Evolutionary conservation across 2,329 filamentous ascomycete species (phyloP).

Genomic region (Nannizzia gypsea): DNA sequence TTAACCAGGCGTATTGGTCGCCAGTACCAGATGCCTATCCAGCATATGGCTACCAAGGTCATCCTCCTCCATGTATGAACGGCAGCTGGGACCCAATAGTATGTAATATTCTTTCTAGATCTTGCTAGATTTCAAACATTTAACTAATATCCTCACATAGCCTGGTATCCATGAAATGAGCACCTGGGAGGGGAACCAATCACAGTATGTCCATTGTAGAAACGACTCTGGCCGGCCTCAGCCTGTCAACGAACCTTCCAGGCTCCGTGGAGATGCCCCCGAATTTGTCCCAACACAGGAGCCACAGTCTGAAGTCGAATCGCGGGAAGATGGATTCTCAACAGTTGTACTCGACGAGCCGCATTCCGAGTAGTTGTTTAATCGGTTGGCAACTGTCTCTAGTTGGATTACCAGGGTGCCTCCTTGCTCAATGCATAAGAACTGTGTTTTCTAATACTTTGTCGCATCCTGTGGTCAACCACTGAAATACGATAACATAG

Average conservation of each 20-base stretch:
- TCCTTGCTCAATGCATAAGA: too few relatives aligned
- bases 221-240: neutral
- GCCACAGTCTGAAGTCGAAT: too few relatives aligned
- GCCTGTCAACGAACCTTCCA: neutral
- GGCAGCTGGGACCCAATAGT: neutral
- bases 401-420: too few relatives aligned
- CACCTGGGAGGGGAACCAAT: neutral
- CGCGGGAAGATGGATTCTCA: neutral
- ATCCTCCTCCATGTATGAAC: neutral
- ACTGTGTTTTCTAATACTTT: too few relatives aligned
- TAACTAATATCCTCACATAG: neutral
- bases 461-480: too few relatives aligned
- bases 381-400: too few relatives aligned
- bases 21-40: neutral
- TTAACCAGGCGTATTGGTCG: neutral
- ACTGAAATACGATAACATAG: too few relatives aligned
- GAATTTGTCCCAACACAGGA: conserved; percentile 6
- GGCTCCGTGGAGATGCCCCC: conserved; percentile 10
- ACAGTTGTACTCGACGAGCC: neutral
- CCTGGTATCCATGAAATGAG: neutral
- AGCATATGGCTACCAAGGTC: neutral
- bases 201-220: neutral
- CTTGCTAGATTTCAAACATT: neutral
- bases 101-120: neutral
- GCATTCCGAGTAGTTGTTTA: neutral